These are phyloP conservation scores for Amanita jacksonii DNA, from an alignment of 768 basidiomycete species.

Conservation along the genomic window DNA sequence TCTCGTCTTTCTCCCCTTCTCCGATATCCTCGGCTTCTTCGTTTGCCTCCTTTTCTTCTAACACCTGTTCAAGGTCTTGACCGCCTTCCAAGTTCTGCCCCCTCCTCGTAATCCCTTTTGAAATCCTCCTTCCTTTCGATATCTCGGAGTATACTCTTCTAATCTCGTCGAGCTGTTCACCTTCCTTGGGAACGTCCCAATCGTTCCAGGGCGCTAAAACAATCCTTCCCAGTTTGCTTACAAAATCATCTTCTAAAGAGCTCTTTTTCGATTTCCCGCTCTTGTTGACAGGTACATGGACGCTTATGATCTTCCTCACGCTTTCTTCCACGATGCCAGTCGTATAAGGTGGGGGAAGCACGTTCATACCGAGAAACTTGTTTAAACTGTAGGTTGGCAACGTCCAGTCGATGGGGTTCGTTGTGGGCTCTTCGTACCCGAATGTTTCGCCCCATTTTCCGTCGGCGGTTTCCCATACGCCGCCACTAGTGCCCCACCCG, in stretches of 20 bases:
- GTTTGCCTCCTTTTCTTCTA: too few species aligned
- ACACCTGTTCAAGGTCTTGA: background rate
- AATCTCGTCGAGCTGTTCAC: background rate
- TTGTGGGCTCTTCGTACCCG: background rate
- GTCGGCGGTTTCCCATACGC: background rate
- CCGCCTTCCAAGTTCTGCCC: too few species aligned
- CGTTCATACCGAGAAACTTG: conserved; percentile 43
- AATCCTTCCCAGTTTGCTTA: conserved; percentile 24
- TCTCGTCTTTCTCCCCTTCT: background rate
- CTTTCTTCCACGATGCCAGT: conserved; percentile 60
- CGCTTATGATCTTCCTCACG: conserved; percentile 43
- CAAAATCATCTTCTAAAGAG: conserved; percentile 30
- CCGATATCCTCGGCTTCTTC: background rate
- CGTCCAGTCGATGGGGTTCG: conserved; percentile 14
- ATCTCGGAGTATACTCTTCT: conserved; percentile 7
- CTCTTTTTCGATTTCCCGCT: too few species aligned
- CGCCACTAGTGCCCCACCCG: too few species aligned
- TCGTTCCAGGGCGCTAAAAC: conserved; percentile 32
- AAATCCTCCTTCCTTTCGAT: conserved; percentile 1
- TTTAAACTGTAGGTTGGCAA: conserved; percentile 21
- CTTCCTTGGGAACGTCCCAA: conserved; percentile 24
- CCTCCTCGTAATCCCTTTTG: too few species aligned
- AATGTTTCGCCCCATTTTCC: background rate
- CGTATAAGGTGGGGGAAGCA: conserved; percentile 51
- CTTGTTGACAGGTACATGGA: conserved; percentile 28